These are phyloP conservation scores for Kwoniella botswanensis DNA, from an alignment of 768 basidiomycete genomes.

Conservation along the genomic window DNA sequence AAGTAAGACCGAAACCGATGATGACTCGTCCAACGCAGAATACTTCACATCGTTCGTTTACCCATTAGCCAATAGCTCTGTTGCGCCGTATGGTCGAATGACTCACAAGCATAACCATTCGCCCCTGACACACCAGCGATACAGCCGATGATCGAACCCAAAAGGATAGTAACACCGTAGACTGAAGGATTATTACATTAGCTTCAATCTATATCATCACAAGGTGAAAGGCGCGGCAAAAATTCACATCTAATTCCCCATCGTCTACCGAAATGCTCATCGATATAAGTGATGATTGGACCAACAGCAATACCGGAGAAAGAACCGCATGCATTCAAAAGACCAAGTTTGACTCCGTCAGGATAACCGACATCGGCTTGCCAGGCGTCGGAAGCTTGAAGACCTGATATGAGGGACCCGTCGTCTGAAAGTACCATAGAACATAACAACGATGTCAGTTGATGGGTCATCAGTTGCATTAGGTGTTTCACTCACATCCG, in stretches of 20 bases:
- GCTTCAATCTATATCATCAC: not conserved
- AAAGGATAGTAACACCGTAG: constrained; percentile 56
- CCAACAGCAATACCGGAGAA: constrained; percentile 57
- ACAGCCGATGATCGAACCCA: constrained; percentile 57
- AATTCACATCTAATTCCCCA: constrained; percentile 58
- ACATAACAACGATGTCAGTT: not conserved
- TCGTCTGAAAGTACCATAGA: constrained; percentile 43
- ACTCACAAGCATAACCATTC: constrained; percentile 57
- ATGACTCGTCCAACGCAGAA: constrained; percentile 55
- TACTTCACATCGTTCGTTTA: constrained; percentile 21
- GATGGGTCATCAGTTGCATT: no score
- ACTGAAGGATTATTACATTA: constrained; percentile 32
- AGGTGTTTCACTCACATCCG: constrained; percentile 47
- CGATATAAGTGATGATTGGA: constrained; percentile 57
- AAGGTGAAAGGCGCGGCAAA: not conserved
- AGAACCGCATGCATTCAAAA: constrained; percentile 56
- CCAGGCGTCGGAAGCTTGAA: constrained; percentile 58
- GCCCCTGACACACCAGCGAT: constrained; percentile 55
- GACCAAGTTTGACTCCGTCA: constrained; percentile 48
- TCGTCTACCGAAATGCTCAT: constrained; percentile 57
- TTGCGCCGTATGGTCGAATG: no score
- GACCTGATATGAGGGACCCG: constrained; percentile 55
- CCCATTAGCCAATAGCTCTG: no score
- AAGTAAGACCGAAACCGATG: constrained; percentile 57
- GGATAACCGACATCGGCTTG: constrained; percentile 57